A percentile compares a stretch with the other conserved stretches of the same genome.
Evolutionary conservation across 1,284 basidiomycete genomes (phyloP).

Genomic region (Puccinia hordei): DNA sequence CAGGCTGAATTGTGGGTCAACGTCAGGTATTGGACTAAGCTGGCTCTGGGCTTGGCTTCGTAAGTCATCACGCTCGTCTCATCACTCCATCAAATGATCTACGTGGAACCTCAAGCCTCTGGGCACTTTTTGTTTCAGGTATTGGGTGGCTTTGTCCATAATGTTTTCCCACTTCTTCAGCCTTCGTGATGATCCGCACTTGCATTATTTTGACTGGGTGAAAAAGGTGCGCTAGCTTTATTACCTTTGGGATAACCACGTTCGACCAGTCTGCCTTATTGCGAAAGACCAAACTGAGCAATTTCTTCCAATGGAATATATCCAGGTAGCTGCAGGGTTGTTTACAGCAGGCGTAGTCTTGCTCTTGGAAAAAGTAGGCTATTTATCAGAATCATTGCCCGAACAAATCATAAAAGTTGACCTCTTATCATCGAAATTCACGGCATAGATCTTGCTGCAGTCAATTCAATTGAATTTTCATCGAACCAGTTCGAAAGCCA

Average conservation of each 20-base stretch:
- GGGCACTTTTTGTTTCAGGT: not conserved
- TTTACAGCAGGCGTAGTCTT: slow-evolving; percentile 69
- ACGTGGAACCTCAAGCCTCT: not conserved
- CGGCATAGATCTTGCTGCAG: slow-evolving; percentile 26
- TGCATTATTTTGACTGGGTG: slow-evolving; percentile 29
- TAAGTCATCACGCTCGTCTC: not conserved
- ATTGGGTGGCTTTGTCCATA: slow-evolving; percentile 28
- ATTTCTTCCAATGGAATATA: not conserved
- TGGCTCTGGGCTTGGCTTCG: slow-evolving; percentile 23
- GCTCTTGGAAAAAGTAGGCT: slow-evolving; percentile 67
- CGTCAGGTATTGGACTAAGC: slow-evolving; percentile 30
- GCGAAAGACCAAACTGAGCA: not conserved
- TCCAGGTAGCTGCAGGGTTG: slow-evolving; percentile 61
- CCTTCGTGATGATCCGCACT: not conserved
- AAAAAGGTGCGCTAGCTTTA: slow-evolving; percentile 14
- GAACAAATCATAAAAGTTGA: not conserved
- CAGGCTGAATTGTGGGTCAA: slow-evolving; percentile 38
- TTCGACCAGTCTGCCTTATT: not conserved
- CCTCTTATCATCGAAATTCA: not conserved
- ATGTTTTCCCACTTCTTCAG: not conserved
- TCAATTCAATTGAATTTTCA: slow-evolving; percentile 38
- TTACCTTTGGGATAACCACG: not conserved
- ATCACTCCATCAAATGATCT: not conserved
- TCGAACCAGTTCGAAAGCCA: slow-evolving; percentile 18
- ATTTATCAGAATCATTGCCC: not conserved